phyloP scores from a whole-genome alignment of 495 filamentous ascomycete species.

The Poronia punctata region DNA sequence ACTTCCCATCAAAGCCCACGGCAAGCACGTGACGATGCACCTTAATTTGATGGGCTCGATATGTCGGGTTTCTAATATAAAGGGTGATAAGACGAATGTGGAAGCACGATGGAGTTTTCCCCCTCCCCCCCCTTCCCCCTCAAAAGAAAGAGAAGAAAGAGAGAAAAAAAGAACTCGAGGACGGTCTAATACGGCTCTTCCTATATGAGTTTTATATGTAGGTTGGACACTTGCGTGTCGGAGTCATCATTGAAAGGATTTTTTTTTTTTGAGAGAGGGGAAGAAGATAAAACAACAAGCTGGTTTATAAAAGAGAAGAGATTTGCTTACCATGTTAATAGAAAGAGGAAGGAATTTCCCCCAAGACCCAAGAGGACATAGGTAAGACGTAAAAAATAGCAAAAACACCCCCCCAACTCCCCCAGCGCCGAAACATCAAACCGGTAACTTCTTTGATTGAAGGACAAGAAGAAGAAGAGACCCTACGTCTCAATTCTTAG shows the following conservation, averaged over 20 bases:
- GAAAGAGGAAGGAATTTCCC: not conserved
- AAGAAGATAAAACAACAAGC: constrained; percentile 11
- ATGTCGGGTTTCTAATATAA: constrained; percentile 14
- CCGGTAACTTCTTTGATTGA: too few species aligned
- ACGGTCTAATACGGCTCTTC: constrained; percentile 48
- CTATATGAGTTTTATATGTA: constrained; percentile 32
- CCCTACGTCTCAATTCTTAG: too few species aligned
- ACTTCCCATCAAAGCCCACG: too few species aligned
- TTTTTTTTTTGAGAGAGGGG: constrained; percentile 5
- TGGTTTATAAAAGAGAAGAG: constrained; percentile 11
- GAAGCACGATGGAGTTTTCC: constrained; percentile 9
- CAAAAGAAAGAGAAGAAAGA: constrained; percentile 1
- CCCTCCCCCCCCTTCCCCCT: not conserved
- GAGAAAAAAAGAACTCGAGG: constrained; percentile 5
- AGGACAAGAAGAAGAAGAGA: too few species aligned
- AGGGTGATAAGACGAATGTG: constrained; percentile 9
- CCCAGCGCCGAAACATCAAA: too few species aligned
- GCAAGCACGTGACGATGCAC: constrained; percentile 46
- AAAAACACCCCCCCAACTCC: too few species aligned
- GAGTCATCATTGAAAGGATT: constrained; percentile 38
- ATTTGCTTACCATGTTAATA: constrained; percentile 7
- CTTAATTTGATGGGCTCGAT: too few species aligned
- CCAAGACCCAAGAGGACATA: too few species aligned
- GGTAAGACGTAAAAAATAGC: too few species aligned
- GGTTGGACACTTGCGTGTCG: constrained; percentile 44